A percentile compares a stretch with the other conserved stretches of the same genome.
phyloP scores from a whole-genome alignment of 371 early-diverging fungal species.

The Gilbertella persicaria region DNA sequence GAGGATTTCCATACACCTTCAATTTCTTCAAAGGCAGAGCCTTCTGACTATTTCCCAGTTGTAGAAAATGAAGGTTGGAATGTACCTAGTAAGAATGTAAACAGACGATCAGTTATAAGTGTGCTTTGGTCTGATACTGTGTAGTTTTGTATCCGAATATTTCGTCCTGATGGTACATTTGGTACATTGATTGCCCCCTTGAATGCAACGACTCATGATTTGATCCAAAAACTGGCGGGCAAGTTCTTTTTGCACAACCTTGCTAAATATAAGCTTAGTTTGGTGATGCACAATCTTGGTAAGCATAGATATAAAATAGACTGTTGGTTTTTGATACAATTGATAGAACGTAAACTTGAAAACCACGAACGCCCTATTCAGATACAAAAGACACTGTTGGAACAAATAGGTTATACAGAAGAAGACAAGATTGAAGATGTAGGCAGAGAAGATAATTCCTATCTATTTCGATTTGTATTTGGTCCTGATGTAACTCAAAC shows the following conservation, averaged over 20 bases:
- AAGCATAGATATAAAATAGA: slow-evolving; percentile 9
- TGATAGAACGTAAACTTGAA: slow-evolving; percentile 62
- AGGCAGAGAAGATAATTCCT: slow-evolving; percentile 85
- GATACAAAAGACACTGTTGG: slow-evolving; percentile 67
- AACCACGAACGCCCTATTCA: slow-evolving; percentile 71
- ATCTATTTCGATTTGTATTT: slow-evolving; percentile 77
- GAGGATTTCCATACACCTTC: slow-evolving; percentile 20
- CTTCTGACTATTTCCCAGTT: slow-evolving; percentile 41
- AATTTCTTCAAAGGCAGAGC: slow-evolving; percentile 24
- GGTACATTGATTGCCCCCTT: slow-evolving; percentile 71
- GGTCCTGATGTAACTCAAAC: slow-evolving; percentile 61
- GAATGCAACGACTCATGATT: slow-evolving; percentile 68
- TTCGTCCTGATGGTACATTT: slow-evolving; percentile 74
- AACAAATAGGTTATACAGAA: slow-evolving; percentile 80
- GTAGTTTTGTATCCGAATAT: slow-evolving; percentile 63
- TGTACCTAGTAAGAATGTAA: slow-evolving; percentile 37
- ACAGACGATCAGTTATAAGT: neutral
- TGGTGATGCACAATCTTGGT: slow-evolving; percentile 64
- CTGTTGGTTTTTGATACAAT: neutral
- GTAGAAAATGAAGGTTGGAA: slow-evolving; percentile 33
- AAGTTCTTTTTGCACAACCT: slow-evolving; percentile 79
- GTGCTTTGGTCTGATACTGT: neutral
- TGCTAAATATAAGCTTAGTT: slow-evolving; percentile 69
- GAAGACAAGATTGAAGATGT: slow-evolving; percentile 76
- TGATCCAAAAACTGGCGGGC: slow-evolving; percentile 69